phyloP scores from a whole-genome alignment of 805 yeast genomes.

The Wickerhamiella lipophila region DNA sequence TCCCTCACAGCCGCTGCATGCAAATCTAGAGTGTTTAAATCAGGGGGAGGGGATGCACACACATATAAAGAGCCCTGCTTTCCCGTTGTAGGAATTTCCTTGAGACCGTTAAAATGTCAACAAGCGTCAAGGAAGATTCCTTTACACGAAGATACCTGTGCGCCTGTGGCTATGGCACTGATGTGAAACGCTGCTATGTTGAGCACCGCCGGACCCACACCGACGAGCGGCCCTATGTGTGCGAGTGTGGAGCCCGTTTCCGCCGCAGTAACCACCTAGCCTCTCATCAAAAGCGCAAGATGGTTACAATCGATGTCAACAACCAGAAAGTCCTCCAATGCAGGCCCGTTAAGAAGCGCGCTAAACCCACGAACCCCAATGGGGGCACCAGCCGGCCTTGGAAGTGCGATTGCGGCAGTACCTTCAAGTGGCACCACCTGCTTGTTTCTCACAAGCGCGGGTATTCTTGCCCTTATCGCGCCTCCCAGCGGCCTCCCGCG shows the following conservation, averaged over 20 bases:
- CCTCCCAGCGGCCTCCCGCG: not conserved
- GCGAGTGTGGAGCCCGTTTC: constrained; percentile 70
- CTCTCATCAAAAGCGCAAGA: constrained; percentile 11
- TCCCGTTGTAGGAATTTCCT: not conserved
- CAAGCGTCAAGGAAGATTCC: not conserved
- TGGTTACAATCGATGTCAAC: not conserved
- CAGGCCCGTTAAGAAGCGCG: constrained; percentile 7
- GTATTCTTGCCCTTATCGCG: constrained; percentile 10
- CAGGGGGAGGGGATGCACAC: constrained; percentile 2
- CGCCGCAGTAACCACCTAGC: constrained; percentile 13
- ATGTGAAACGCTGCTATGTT: constrained; percentile 12
- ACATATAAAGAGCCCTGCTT: not conserved
- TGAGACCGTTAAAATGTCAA: not conserved
- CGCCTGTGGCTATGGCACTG: constrained; percentile 13
- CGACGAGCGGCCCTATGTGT: constrained; percentile 64
- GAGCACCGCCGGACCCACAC: constrained; percentile 66
- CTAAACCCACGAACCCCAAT: constrained; percentile 7
- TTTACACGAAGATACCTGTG: constrained; percentile 6
- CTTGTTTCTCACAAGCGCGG: constrained; percentile 11
- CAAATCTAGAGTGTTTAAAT: not conserved
- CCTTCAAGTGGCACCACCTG: constrained; percentile 13
- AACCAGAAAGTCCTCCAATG: not conserved
- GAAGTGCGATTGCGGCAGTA: constrained; percentile 11
- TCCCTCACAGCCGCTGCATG: constrained; percentile 1
- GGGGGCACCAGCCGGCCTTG: constrained; percentile 9